Percentiles rank a stretch among this genome's conserved stretches.
phyloP scores from a whole-genome alignment of 1,284 basidiomycete genomes.

The Trichosporon ovoides region DNA sequence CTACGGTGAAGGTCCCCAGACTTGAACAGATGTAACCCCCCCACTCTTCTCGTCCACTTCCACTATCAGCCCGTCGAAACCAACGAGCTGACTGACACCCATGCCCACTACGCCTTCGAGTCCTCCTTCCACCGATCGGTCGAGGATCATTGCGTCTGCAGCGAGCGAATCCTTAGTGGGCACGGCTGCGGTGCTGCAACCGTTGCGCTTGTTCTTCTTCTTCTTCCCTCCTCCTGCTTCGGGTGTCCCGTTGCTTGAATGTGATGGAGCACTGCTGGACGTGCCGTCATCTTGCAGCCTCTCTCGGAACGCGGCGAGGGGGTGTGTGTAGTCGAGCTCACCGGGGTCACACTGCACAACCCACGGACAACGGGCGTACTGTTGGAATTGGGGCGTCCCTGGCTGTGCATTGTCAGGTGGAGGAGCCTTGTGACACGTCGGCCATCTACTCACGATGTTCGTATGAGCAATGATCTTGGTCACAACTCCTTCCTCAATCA shows the following conservation, averaged over 20 bases:
- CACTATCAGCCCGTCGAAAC: conserved; percentile 73
- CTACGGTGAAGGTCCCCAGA: conserved; percentile 19
- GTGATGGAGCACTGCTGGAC: not conserved
- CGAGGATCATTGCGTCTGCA: conserved; percentile 66
- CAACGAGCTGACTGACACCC: conserved; percentile 54
- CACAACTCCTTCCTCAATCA: conserved; percentile 65
- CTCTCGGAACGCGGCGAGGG: conserved; percentile 24
- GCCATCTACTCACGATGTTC: conserved; percentile 61
- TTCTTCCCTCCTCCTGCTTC: conserved; percentile 7
- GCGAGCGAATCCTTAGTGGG: conserved; percentile 51
- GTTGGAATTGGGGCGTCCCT: conserved; percentile 77
- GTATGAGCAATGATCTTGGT: conserved; percentile 78
- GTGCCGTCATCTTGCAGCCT: not conserved
- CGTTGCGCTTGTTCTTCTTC: conserved; percentile 8
- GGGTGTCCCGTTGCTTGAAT: not conserved
- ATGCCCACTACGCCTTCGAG: conserved; percentile 43
- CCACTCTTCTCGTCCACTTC: conserved; percentile 68
- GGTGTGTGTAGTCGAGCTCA: conserved; percentile 25
- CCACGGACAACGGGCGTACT: conserved; percentile 85
- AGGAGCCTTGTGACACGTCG: not conserved
- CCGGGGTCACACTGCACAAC: conserved; percentile 52
- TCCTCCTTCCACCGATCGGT: conserved; percentile 70
- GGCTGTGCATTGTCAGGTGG: conserved; percentile 54
- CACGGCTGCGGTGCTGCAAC: not conserved
- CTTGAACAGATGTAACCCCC: conserved; percentile 46